Base-by-base conservation (phyloP, 73 alveolate species). In the Paramecium pentaurelia region DNA sequence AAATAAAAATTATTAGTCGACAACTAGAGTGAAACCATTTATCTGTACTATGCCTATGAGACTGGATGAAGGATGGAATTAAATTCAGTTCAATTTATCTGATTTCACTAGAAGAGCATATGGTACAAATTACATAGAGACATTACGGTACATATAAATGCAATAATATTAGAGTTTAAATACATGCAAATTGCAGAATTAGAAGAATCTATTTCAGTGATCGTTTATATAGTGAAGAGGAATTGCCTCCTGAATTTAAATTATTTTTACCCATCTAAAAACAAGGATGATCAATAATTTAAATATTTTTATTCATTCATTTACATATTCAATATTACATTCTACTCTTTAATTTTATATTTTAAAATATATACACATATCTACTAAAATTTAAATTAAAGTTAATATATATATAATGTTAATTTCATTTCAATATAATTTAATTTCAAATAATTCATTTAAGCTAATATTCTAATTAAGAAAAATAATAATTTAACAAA, bases 21-120 rank as follows among this genome's bases (percentile, higher is more conserved):
- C 99, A 54, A 98, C 99, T 10, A 96, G 99, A 93, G 99, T 98
- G 22, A 98, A 98, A 92, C 99, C 99, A 34, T 98, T 97, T 95
- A 97, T 98, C 90, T 98, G 99, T 77, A 97, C 99, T 47, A 98
- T 98, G 96, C 98, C 98, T 71, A 94, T 95, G 97, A 95, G 95
- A 87, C 49, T 95, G 68, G 98, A 95, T 84, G 98, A 95, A 88
- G 98, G 98, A n/a, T 95, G 97, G 98, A 95, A 95, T 87, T 93
- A 95, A 95, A 96, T 96, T 73, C 98, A 96, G 91, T 95, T 96
- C 96, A 94, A 93, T 85, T 70, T 96, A 77, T 95, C 97, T 75
- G 99, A 96, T 93, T 96, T 96, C 97, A 94, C 98, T 58, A 94
- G 97, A 90, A 95, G 95, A 88, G 98, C 98, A 59, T 95, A 92